These are phyloP conservation scores for Grammothele lineata DNA, from an alignment of 768 basidiomycete species.

Conservation along the genomic window DNA sequence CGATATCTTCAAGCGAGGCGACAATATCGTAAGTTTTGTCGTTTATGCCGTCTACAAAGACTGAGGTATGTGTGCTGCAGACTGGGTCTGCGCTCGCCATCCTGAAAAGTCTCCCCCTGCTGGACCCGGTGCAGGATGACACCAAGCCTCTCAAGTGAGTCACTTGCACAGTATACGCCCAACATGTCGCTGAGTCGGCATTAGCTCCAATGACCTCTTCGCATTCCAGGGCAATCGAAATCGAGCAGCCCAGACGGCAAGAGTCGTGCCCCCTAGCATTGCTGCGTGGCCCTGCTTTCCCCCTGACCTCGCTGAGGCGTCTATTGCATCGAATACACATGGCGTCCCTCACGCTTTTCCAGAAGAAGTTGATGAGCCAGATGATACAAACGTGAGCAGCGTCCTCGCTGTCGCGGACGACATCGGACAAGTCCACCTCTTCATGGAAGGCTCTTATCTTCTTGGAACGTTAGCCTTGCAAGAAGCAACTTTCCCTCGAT, in stretches of 20 bases:
- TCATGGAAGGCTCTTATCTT: slow-evolving; percentile 73
- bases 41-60: slow-evolving; percentile 5
- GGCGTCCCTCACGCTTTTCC: slow-evolving; percentile 27
- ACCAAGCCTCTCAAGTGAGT: slow-evolving; percentile 61
- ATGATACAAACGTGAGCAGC: slow-evolving; percentile 52
- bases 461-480: slow-evolving; percentile 52
- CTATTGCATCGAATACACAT: slow-evolving; percentile 45
- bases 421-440: slow-evolving; percentile 54
- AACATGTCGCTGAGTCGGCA: slow-evolving; percentile 1
- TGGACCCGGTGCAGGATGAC: slow-evolving; percentile 70
- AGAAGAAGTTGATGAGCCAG: slow-evolving; percentile 39
- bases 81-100: slow-evolving; percentile 76
- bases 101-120: slow-evolving; percentile 61
- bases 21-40: slow-evolving; percentile 51
- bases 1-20: slow-evolving; percentile 70
- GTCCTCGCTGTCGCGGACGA: slow-evolving; percentile 60
- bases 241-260: slow-evolving; percentile 37
- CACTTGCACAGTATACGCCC: slow-evolving; percentile 6
- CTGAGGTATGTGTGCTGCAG: slow-evolving; percentile 34
- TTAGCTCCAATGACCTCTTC: slow-evolving; percentile 74
- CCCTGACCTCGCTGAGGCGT: slow-evolving; percentile 50
- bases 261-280: slow-evolving; percentile 54
- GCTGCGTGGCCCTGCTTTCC: slow-evolving; percentile 66
- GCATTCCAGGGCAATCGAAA: slow-evolving; percentile 72
- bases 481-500: slow-evolving; percentile 20